phyloP scores from a whole-genome alignment of 352 stramenopile genomes.

The Ophiocytium majus region DNA sequence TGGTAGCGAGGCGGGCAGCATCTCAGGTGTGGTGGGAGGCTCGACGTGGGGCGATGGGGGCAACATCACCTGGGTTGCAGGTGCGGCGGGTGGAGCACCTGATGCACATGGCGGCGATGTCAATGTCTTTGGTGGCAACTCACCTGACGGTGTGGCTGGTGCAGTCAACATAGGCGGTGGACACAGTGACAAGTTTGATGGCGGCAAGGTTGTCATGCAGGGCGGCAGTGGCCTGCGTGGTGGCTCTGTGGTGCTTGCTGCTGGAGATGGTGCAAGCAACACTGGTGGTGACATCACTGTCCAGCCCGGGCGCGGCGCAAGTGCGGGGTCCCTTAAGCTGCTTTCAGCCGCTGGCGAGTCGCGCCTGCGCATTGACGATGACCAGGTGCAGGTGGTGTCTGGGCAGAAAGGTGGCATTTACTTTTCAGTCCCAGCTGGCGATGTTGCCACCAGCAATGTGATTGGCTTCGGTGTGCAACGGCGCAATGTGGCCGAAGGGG shows the following conservation, averaged over 20 bases:
- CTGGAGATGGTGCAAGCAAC: neutral
- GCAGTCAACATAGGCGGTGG: neutral
- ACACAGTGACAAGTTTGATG: neutral
- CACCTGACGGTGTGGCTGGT: neutral
- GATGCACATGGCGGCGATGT: neutral
- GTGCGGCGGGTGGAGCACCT: neutral
- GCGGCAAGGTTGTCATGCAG: neutral
- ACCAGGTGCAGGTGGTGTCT: constrained; percentile 27
- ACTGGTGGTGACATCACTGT: neutral
- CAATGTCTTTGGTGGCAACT: neutral
- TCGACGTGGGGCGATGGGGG: neutral
- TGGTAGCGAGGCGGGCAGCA: neutral
- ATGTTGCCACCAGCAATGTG: constrained; percentile 33
- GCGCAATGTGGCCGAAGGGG: neutral
- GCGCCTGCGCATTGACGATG: constrained; percentile 7
- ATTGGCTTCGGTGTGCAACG: constrained; percentile 46
- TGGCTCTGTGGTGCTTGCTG: neutral
- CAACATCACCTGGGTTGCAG: constrained; percentile 2
- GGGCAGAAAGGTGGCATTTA: constrained; percentile 37
- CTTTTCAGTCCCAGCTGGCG: constrained; percentile 33
- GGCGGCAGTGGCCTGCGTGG: neutral
- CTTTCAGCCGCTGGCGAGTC: neutral
- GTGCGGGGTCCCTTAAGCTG: neutral
- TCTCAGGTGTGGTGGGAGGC: neutral
- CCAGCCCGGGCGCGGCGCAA: neutral